Conservation (phyloP, 169 alveolate species). For the Ichthyophthirius multifiliis region DNA sequence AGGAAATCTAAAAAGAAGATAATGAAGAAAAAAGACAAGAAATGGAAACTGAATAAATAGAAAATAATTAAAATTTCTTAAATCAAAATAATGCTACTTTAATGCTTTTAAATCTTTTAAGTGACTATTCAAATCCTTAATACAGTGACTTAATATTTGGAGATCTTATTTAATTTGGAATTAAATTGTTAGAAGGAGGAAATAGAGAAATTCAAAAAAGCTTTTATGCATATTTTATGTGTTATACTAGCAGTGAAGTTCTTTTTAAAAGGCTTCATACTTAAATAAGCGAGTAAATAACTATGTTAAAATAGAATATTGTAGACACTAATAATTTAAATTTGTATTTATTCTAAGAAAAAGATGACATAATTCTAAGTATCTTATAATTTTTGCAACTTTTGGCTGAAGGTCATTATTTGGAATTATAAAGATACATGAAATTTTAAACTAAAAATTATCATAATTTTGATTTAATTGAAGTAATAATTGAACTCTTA, state of each 20-base stretch:
- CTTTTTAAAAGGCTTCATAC: conserved; percentile 18
- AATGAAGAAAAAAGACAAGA: conserved; percentile 8
- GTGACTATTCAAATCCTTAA: conserved; percentile 12
- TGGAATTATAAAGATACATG: conserved; percentile 59
- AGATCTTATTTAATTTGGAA: conserved; percentile 26
- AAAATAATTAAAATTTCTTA: conserved; percentile 7
- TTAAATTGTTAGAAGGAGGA: conserved; percentile 25
- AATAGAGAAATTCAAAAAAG: conserved; percentile 31
- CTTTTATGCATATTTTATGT: conserved; percentile 9
- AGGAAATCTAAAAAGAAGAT: not conserved
- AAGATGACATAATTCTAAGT: conserved; percentile 20
- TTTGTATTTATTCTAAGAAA: not conserved
- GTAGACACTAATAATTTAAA: not conserved
- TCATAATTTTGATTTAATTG: conserved; percentile 29
- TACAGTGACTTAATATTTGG: not conserved
- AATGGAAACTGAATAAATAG: not conserved
- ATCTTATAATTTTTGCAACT: conserved; percentile 65
- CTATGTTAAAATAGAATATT: conserved; percentile 20
- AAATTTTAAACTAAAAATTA: conserved; percentile 58
- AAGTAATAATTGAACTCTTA: conserved; percentile 17
- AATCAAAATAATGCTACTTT: conserved; percentile 23
- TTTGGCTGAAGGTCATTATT: conserved; percentile 75
- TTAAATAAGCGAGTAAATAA: conserved; percentile 6
- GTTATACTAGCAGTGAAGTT: conserved; percentile 19
- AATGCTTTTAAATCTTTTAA: not conserved